phyloP scores from a whole-genome alignment of 371 early-diverging fungal species.

The Batrachochytrium dendrobatidis region DNA sequence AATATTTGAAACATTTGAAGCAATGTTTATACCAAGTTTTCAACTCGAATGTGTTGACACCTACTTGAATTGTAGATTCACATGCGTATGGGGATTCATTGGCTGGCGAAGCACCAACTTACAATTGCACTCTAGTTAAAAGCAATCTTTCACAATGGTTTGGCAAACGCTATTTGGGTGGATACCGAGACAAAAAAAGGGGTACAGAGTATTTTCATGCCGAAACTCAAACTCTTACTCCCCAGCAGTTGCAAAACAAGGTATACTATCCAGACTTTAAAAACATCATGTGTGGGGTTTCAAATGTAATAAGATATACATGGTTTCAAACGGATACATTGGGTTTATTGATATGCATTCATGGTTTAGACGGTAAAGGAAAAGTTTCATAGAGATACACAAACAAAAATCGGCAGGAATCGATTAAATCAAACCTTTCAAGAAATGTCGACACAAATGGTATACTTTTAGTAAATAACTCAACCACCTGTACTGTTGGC shows the following conservation, averaged over 20 bases:
- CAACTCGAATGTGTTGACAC: no score
- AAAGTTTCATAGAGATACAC: conserved; percentile 41
- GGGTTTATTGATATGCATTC: conserved; percentile 4
- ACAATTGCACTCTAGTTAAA: no score
- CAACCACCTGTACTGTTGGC: no score
- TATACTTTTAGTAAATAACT: no score
- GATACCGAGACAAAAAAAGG: conserved; percentile 29
- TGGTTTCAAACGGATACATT: background rate
- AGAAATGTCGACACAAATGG: conserved; percentile 47
- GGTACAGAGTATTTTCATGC: conserved; percentile 41
- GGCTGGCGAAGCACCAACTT: no score
- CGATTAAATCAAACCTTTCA: conserved; percentile 23
- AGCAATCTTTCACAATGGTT: conserved; percentile 26
- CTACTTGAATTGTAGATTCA: no score
- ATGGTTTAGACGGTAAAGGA: conserved; percentile 18
- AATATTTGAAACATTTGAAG: no score
- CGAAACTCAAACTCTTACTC: conserved; percentile 39
- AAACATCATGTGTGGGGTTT: no score
- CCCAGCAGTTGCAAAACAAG: conserved; percentile 39
- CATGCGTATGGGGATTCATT: no score
- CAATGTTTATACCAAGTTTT: no score
- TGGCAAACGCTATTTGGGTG: conserved; percentile 41
- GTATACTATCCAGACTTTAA: conserved; percentile 10
- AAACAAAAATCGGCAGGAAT: conserved; percentile 37
- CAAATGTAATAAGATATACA: background rate